Evolutionary conservation across 1,284 basidiomycete species (phyloP).

Genomic region (Gymnopus androsaceus): DNA sequence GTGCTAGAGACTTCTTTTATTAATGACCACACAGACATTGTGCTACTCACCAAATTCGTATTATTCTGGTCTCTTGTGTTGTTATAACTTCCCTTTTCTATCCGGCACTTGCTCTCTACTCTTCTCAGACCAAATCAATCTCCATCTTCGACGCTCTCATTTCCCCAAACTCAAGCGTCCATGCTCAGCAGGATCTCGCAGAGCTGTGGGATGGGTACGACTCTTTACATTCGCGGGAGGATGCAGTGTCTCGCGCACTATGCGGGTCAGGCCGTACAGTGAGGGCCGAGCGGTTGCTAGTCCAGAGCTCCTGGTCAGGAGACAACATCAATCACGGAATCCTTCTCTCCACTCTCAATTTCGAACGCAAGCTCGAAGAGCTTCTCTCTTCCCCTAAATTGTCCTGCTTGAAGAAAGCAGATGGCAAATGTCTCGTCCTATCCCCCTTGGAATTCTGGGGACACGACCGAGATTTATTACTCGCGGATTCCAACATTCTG

Average conservation of each 20-base stretch:
- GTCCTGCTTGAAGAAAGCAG: conserved; percentile 51
- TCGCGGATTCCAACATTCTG: conserved; percentile 56
- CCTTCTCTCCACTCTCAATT: conserved; percentile 60
- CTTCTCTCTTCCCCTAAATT: conserved; percentile 37
- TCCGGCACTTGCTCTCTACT: conserved; percentile 85
- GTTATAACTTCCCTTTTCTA: conserved; percentile 97
- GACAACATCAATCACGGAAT: conserved; percentile 61
- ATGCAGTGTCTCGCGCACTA: conserved; percentile 70
- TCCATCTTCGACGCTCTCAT: conserved; percentile 67
- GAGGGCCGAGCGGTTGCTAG: conserved; percentile 75
- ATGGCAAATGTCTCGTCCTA: conserved; percentile 64
- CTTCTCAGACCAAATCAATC: conserved; percentile 65
- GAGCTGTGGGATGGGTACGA: conserved; percentile 69
- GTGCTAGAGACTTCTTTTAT: conserved; percentile 7
- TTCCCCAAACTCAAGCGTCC: conserved; percentile 51
- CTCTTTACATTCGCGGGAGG: conserved; percentile 62
- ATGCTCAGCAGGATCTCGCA: conserved; percentile 62
- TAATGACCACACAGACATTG: conserved; percentile 73
- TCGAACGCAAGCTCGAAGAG: conserved; percentile 60
- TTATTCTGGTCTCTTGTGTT: conserved; percentile 89
- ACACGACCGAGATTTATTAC: conserved; percentile 55
- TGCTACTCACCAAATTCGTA: conserved; percentile 88
- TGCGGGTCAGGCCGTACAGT: conserved; percentile 75
- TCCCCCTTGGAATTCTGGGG: conserved; percentile 78
- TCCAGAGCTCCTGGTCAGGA: conserved; percentile 57